Evolutionary conservation across 129 eudicot genomes (phyloP), one percentile per base, ranked within the genome.

Genomic region (Ambrosia trifida): DNA sequence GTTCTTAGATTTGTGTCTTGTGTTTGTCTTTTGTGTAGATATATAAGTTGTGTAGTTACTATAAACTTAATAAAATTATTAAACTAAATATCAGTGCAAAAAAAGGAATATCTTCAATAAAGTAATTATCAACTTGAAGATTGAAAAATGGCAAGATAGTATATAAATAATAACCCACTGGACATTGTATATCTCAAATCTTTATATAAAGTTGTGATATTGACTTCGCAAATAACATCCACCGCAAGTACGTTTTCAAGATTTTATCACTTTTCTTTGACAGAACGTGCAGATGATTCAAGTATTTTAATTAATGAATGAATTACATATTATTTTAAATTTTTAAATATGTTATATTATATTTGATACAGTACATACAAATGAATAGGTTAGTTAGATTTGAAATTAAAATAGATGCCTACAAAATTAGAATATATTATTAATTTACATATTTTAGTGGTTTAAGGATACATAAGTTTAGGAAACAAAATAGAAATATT

Each of bases 161-260:
- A 57, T 57, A 58, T 5, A 59, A 59, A 31, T 59, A 31, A 59
- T 59, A 59, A 31, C 65, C 43, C 64, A 11, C 64, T 31, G 41
- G 31, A 59, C 5, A 11, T 58, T 59, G 4, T 31, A 30, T 59
- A 32, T 14, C 18, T 14, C 65, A 31, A 19, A 14, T 30, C 43
- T 59, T 59, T 59, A 13, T 59, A 28, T 30, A 30, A 32, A 32
- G 65, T 31, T 59, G n/a, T 59, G 65, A 59, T 31, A 5, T 59
- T 31, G 65, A 59, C 65, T 30, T 30, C 4, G 3, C 17, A 59
- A 59, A 16, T 59, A 59, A 32, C 65, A 30, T 5, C 65, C 20
- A 59, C 19, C 65, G 65, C 43, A 30, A 4, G 33, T 59, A 31
- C 33, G 33, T 14, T 59, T 4, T 59, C n/a, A 1, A 1, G 17